Evolutionary conservation across 495 filamentous ascomycete species (phyloP), one percentile per base, ranked within the genome.

Genomic region (Thozetella sp.): DNA sequence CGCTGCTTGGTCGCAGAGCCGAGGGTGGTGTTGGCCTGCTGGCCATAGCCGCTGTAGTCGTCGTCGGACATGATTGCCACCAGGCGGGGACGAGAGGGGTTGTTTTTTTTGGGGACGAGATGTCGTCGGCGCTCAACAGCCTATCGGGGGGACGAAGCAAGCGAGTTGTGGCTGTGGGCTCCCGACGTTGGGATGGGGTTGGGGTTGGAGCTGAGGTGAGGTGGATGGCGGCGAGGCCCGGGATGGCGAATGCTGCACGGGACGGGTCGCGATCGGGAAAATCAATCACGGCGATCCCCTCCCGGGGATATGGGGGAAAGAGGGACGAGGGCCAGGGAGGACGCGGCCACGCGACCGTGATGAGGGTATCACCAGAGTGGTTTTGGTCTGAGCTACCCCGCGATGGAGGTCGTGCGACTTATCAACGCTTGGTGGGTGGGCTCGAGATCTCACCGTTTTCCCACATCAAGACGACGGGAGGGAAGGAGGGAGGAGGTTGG

Each of bases 1-100:
- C 76, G 73, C 56, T 76, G 75, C 62, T 80, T 74, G 59, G 70
- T 67, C 1, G 65, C 60, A 52, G 62, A 60, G 12, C 60, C 57
- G 40, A 27, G 54, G 45, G 56, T 43, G 4, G 26, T 19, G 56
- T 58, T 50, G 57, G 34, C 58, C 27, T 60, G 65, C 40, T 52
- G 59, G 45, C 58, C 66, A 46, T 45, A 43, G 57, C 51, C 58
- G 15, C 63, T 51, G 55, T 62, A 71, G 63, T 71, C 68, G 51
- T 72, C 69, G 63, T 75, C 71, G 56, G 72, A 68, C 72, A 75
- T 75, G 62, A 62, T 53, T 54, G 25, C 58, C 48, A 30, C 34
- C 24, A 22, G 53, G 17, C 19, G 45, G 54, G 50, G 53, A 56
- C 27, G 27, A 27, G 43, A 34, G 19, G 52, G 53, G 57, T 19